These are phyloP conservation scores for Plasmopara viticola DNA, from an alignment of 352 stramenopile genomes.

Conservation along the genomic window DNA sequence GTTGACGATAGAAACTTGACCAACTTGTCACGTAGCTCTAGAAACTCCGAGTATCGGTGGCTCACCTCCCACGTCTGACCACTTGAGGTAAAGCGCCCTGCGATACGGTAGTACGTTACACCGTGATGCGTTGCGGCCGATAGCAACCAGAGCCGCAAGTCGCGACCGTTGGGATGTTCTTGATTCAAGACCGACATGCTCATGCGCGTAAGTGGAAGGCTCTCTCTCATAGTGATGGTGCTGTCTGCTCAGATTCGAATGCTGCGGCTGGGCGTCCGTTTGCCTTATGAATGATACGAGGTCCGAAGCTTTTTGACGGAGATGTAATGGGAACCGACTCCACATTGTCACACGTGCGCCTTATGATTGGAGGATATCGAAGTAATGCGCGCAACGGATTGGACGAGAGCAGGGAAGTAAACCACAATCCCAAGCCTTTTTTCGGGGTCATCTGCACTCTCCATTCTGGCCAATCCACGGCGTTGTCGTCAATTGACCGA, in stretches of 20 bases:
- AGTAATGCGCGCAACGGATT: background rate
- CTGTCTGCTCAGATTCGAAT: background rate
- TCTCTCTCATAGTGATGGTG: conserved; percentile 27
- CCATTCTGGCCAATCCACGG: too few species aligned
- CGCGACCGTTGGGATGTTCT: conserved; percentile 30
- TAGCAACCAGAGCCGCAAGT: conserved; percentile 66
- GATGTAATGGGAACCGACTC: conserved; percentile 16
- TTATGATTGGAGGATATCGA: background rate
- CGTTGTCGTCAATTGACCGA: too few species aligned
- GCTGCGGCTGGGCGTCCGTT: conserved; percentile 2
- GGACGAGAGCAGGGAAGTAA: background rate
- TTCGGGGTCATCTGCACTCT: too few species aligned
- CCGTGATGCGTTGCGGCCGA: conserved; percentile 44
- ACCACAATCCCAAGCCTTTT: too few species aligned
- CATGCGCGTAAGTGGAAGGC: conserved; percentile 29
- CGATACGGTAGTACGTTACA: conserved; percentile 63
- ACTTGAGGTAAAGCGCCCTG: conserved; percentile 52
- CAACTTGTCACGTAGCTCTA: conserved; percentile 62
- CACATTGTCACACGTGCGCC: background rate
- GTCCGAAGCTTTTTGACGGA: conserved; percentile 7
- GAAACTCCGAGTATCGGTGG: conserved; percentile 81
- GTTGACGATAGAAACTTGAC: conserved; percentile 71
- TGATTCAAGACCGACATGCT: conserved; percentile 57
- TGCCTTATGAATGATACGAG: conserved; percentile 11
- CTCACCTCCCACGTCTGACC: conserved; percentile 77